Base-by-base conservation (phyloP, 1,284 basidiomycete genomes). In the Serendipita sp. region DNA sequence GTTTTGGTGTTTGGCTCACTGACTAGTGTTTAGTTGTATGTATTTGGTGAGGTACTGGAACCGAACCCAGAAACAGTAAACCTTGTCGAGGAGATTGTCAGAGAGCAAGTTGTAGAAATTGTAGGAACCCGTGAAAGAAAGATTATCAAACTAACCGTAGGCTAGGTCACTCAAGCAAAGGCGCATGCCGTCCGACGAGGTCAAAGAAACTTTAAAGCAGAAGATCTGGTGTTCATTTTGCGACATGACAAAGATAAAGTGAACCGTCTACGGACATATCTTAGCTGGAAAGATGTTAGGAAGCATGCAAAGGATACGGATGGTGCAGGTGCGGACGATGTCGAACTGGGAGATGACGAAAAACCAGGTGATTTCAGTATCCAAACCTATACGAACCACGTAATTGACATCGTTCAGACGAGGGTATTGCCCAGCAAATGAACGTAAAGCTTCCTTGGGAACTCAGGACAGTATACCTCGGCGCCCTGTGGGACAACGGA, bases 241-340 rank as follows among this genome's bases (percentile, higher is more conserved):
- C 85, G 95, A 6, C 90, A 96, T 70, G 95, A 98, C 74, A 79
- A 91, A 65, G 91, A 88, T 22, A 96, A 97, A 73, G 91, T 98
- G 65, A 96, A 97, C 72, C 80, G 95, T 29, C 77, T 98, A 17
- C 76, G 92, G 30, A 96, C 92, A 8, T 98, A 97, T 71, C 80
- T 99, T n/a, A 91, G 89, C 0, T 99, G 95, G 94, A 97, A 96
- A 71, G 95, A 97, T 67, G 94, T 98, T 4, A 82, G 95, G 15
- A 96, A 96, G 71, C 90, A 93, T 67, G 93, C 93, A 4, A 96
- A 96, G 70, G 92, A 96, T 67, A 85, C 82, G 8, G 85, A 85
- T 61, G 87, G 84, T 6, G 86, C 87, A 64, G 88, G 82, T 2
- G 88, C 83, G 10, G 88, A 80, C 8, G 89, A 83, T 15, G 87